Evolutionary conservation across 1,284 basidiomycete genomes (phyloP).

Genomic region (Rhodofomes roseus): DNA sequence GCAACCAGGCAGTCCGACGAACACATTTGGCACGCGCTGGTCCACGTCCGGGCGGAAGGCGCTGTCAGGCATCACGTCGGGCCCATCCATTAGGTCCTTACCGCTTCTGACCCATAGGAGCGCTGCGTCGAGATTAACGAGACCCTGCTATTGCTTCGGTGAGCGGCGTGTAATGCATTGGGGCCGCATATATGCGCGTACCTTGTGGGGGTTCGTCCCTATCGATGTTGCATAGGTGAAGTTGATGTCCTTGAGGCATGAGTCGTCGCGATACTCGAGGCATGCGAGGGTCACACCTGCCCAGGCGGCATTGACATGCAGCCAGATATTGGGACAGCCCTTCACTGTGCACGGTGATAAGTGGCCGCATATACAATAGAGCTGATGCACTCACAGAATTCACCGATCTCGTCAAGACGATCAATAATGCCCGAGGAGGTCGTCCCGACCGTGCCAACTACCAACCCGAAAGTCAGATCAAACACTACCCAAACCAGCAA

Average conservation of each 20-base stretch:
- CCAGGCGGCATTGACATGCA: slow-evolving; percentile 94
- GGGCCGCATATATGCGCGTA: slow-evolving; percentile 17
- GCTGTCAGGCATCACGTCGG: slow-evolving; percentile 90
- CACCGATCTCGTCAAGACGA: slow-evolving; percentile 69
- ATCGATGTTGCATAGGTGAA: slow-evolving; percentile 69
- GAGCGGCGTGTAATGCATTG: background rate
- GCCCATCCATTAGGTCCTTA: slow-evolving; percentile 69
- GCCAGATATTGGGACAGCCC: slow-evolving; percentile 69
- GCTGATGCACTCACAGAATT: slow-evolving; percentile 51
- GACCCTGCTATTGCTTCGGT: slow-evolving; percentile 56
- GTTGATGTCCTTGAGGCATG: slow-evolving; percentile 75
- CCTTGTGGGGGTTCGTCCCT: slow-evolving; percentile 93
- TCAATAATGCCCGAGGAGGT: slow-evolving; percentile 91
- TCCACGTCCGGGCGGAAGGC: too few relatives aligned
- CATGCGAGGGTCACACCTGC: slow-evolving; percentile 79
- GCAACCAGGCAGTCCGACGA: too few relatives aligned
- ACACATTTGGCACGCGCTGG: too few relatives aligned
- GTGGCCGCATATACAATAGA: background rate
- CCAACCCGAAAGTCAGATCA: background rate
- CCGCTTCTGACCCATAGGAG: slow-evolving; percentile 79
- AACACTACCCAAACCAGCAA: background rate
- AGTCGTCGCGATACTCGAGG: slow-evolving; percentile 67
- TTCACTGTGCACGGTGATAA: slow-evolving; percentile 39
- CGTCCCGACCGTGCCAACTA: slow-evolving; percentile 89
- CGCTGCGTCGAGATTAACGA: slow-evolving; percentile 87